phyloP scores from a whole-genome alignment of 345 rosid species.

The Brassica cretica region DNA sequence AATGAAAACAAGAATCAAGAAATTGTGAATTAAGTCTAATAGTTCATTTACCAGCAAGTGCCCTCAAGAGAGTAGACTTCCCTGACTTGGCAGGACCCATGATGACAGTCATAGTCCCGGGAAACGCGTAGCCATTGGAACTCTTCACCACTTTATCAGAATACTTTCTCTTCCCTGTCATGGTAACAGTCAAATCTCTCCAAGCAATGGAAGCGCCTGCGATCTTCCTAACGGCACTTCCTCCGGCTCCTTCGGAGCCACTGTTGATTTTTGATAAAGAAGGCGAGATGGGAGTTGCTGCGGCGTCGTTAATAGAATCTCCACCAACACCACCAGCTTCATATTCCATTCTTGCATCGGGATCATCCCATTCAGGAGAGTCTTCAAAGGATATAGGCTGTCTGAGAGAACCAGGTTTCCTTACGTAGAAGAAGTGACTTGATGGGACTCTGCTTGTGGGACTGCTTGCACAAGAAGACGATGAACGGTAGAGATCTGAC shows the following conservation, averaged over 20 bases:
- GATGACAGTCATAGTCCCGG: constrained; percentile 95
- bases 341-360: constrained; percentile 69
- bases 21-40: background rate
- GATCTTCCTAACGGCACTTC: constrained; percentile 58
- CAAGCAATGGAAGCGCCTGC: constrained; percentile 92
- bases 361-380: constrained; percentile 98
- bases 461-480: constrained; percentile 97
- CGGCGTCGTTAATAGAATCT: constrained; percentile 62
- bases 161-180: constrained; percentile 82
- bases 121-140: constrained; percentile 93
- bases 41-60: constrained; percentile 71
- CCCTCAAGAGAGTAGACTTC: constrained; percentile 87
- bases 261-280: constrained; percentile 85
- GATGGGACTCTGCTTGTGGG: constrained; percentile 96
- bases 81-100: constrained; percentile 99
- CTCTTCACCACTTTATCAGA: constrained; percentile 92
- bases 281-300: constrained; percentile 75
- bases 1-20: background rate
- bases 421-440: constrained; percentile 87
- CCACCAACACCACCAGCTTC: constrained; percentile 44
- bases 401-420: constrained; percentile 86
- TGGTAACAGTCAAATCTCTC: constrained; percentile 93
- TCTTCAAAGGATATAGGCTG: constrained; percentile 98
- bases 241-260: constrained; percentile 57
- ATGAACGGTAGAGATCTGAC: constrained; percentile 90